Percentiles rank a stretch among this genome's conserved stretches.
Evolutionary conservation across 306 rosid genomes (phyloP).

Genomic region (Lagenaria siceraria): DNA sequence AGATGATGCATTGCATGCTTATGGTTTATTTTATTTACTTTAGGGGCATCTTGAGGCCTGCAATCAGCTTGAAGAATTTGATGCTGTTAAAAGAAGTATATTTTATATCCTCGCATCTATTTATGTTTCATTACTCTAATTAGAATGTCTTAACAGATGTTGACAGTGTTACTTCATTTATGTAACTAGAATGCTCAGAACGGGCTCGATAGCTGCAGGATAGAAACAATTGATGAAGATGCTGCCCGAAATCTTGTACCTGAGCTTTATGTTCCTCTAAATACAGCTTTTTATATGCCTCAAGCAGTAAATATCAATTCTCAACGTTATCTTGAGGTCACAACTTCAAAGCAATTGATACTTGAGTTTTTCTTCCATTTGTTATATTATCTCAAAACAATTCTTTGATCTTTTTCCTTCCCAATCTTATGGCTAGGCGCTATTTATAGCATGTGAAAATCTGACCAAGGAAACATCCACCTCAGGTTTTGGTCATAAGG

Average conservation of each 20-base stretch:
- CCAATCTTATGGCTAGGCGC: slow-evolving; percentile 41
- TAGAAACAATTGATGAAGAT: slow-evolving; percentile 36
- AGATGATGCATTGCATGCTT: not conserved
- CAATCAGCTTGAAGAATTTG: slow-evolving; percentile 57
- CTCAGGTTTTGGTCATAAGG: slow-evolving; percentile 36
- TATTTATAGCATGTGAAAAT: slow-evolving; percentile 53
- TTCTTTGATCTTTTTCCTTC: not conserved
- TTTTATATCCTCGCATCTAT: slow-evolving; percentile 11
- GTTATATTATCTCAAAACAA: not conserved
- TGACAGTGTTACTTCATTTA: slow-evolving; percentile 8
- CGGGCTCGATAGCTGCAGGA: slow-evolving; percentile 68
- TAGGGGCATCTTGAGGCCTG: slow-evolving; percentile 95
- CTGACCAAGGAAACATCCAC: slow-evolving; percentile 32
- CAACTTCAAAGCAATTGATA: not conserved
- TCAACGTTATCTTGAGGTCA: slow-evolving; percentile 66
- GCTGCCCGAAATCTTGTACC: slow-evolving; percentile 55
- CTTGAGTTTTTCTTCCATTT: not conserved
- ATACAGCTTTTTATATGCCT: slow-evolving; percentile 77
- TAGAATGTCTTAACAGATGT: not conserved
- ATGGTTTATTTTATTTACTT: slow-evolving; percentile 24
- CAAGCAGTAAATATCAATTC: slow-evolving; percentile 66
- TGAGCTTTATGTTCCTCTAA: slow-evolving; percentile 32
- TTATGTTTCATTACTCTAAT: not conserved
- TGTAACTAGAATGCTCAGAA: slow-evolving; percentile 57
- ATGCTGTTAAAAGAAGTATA: slow-evolving; percentile 33